Percentiles rank a stretch among this genome's conserved stretches.
Evolutionary conservation across 2,329 filamentous ascomycete species (phyloP).

Genomic region (Rhynchosporium graminicola): DNA sequence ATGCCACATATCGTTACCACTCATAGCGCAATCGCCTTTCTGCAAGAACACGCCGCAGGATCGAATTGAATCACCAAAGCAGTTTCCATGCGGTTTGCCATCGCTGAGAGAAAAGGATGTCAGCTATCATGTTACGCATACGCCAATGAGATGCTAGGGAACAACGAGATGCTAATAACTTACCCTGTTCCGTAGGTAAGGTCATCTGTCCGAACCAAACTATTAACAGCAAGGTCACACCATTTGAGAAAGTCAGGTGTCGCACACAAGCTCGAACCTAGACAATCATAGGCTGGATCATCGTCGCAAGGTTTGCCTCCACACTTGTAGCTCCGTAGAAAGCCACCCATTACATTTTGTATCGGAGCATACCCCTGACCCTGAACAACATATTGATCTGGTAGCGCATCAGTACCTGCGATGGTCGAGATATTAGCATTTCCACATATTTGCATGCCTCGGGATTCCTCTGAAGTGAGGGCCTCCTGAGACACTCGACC

Average conservation of each 20-base stretch:
- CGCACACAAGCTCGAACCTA: slow-evolving; percentile 9
- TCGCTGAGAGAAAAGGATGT: neutral
- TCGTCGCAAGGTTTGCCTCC: slow-evolving; percentile 3
- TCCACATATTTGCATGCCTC: too few species aligned
- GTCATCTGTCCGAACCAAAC: slow-evolving; percentile 1
- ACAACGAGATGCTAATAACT: neutral
- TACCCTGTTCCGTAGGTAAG: slow-evolving; percentile 2
- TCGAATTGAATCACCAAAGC: slow-evolving; percentile 4
- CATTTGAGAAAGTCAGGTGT: slow-evolving; percentile 6
- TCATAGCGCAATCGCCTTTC: slow-evolving; percentile 1
- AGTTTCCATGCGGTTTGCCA: slow-evolving; percentile 2
- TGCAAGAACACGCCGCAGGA: slow-evolving; percentile 8
- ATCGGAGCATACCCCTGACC: too few species aligned
- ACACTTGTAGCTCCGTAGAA: too few species aligned
- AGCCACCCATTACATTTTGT: too few species aligned
- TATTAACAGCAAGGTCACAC: slow-evolving; percentile 10
- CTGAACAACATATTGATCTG: too few species aligned
- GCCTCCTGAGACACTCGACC: too few species aligned
- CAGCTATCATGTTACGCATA: slow-evolving; percentile 1
- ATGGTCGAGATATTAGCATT: too few species aligned
- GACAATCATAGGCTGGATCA: slow-evolving; percentile 5
- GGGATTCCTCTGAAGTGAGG: too few species aligned
- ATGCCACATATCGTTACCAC: slow-evolving; percentile 13
- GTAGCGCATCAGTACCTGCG: too few species aligned
- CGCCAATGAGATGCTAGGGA: neutral